Evolutionary conservation across 2,329 filamentous ascomycete genomes (phyloP), one percentile per base, ranked within the genome.

Genomic region (Ophiostoma piceae): DNA sequence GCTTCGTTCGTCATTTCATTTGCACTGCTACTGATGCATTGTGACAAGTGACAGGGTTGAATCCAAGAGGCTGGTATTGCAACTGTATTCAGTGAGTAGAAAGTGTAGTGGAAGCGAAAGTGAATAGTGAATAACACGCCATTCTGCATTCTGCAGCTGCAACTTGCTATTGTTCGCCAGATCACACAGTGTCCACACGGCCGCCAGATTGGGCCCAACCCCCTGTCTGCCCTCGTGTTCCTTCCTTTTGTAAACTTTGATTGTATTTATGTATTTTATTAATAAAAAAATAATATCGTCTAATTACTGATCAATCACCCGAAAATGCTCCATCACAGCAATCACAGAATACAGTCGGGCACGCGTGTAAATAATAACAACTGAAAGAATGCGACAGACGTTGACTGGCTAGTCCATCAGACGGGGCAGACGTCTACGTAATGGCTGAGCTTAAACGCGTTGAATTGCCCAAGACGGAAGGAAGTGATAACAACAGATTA

Each of bases 11-110:
- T 57, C 51, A 57, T 54, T 22, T 54, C 11, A n/a, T 3, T 54
- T 57, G 26, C 8, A 57, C 26, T 29, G 26, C 26, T 29, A 29
- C 26, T 29, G 51, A 26, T 47, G 22, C 22, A 57, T 22, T 6
- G n/a, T 57, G 51, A 57, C 8, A 57, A 26, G 51, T 57, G 51
- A 57, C 51, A 57, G 22, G 16, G 11, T 29, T 26, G 16, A 57
- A 57, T 26, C 51, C 22, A 29, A 14, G 51, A 57, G 51, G 51
- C 51, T 57, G 51, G 51, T 57, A 57, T 57, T 57, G 19, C n/a
- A 5, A 57, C 51, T 26, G 51, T 41, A 29, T 12, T 26, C 26
- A 29, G n/a, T n/a, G 22, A 29, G 19, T 16, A 19, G 43, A 8
- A 47, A 7, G 16, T 7, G 16, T 6, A 47, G 2, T 19, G 19